Evolutionary conservation across 2,329 filamentous ascomycete species (phyloP).

Genomic region (Aspergillus sergii): DNA sequence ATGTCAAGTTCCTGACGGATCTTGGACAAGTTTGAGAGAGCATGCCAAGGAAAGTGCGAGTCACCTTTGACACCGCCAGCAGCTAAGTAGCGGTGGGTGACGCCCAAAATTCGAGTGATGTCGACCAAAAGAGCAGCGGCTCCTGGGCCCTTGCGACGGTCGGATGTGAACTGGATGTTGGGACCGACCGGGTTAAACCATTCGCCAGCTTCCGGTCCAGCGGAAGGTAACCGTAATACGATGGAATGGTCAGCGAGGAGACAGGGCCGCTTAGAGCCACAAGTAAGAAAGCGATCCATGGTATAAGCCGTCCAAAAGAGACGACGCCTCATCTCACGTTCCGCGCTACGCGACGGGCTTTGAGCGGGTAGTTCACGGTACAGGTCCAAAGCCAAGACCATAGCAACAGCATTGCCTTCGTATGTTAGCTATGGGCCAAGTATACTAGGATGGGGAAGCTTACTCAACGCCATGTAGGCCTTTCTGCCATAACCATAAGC

Average conservation of each 20-base stretch:
- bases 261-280: conserved; percentile 80
- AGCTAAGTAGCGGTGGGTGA: conserved; percentile 81
- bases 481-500: conserved; percentile 80
- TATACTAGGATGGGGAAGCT: not conserved
- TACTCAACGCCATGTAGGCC: conserved; percentile 83
- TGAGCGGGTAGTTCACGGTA: conserved; percentile 73
- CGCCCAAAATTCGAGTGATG: conserved; percentile 78
- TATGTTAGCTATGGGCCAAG: not conserved
- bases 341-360: conserved; percentile 61
- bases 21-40: conserved; percentile 80
- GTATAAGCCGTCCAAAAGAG: conserved; percentile 89
- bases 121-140: conserved; percentile 82
- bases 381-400: conserved; percentile 79
- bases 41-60: conserved; percentile 89
- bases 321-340: conserved; percentile 75
- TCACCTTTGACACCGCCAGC: conserved; percentile 86
- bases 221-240: conserved; percentile 71
- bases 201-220: conserved; percentile 69
- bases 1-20: conserved; percentile 83
- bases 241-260: conserved; percentile 77
- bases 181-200: conserved; percentile 78
- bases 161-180: conserved; percentile 73
- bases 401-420: conserved; percentile 73
- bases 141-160: conserved; percentile 72
- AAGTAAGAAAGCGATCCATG: conserved; percentile 80